Base-by-base conservation (phyloP, 495 filamentous ascomycete species). In the Sordaria brevicollis region DNA sequence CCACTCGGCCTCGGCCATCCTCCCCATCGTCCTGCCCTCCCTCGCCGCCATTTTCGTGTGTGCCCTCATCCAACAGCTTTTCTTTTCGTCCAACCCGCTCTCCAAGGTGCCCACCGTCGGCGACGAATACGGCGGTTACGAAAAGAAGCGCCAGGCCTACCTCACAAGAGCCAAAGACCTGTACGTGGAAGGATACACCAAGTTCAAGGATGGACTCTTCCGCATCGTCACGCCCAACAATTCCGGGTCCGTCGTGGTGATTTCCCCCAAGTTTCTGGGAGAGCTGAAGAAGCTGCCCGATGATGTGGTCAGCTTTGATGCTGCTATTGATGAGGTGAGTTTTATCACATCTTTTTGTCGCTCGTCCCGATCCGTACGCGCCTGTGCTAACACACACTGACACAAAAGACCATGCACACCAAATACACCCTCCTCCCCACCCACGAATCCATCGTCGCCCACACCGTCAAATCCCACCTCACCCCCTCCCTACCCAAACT, bases 321-420 rank as follows among this genome's bases (percentile, higher is more conserved):
- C 67, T 33, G 78, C 81, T 37, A 71, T 80, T 67, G 71, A 69
- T 8, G 69, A 78, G 35, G 74, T 77, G 69, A 19, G 73, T 57
- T 15, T 43, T 38, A 1, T n/a, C n/a, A n/a, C n/a, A n/a, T n/a
- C n/a, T n/a, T n/a, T n/a, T n/a, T n/a, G n/a, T n/a, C n/a, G n/a
- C n/a, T n/a, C n/a, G n/a, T n/a, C n/a, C n/a, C n/a, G n/a, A n/a
- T 37, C 5, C 13, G 2, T 17, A 2, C 17, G 2, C 37, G 36
- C 8, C 1, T 65, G 3, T 89, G 65, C 82, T 81, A 2, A 76
- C 89, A 25, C 78, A 88, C 5, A 5, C 85, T n/a, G n/a, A n/a
- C 83, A 3, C 66, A 77, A n/a, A n/a, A n/a, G 70, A 41, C 29
- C 4, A 73, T 77, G 72, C 72, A 76, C 31, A 36, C 71, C 19